phyloP scores from a whole-genome alignment of 768 basidiomycete species.

The Agaricus subrufescens region DNA sequence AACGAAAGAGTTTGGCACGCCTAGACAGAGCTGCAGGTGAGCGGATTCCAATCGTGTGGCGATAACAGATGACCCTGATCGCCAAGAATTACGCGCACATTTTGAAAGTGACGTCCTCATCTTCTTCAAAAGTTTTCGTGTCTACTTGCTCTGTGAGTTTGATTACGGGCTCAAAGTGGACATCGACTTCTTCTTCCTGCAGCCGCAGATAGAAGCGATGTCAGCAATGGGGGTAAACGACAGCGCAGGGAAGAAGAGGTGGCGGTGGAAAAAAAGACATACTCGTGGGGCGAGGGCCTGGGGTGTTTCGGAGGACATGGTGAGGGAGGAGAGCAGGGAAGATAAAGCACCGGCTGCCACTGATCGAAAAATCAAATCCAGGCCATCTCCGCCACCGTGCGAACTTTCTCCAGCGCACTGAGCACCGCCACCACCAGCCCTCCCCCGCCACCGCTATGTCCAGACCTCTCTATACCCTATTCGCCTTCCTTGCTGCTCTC shows the following conservation, averaged over 20 bases:
- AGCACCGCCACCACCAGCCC: too few relatives aligned
- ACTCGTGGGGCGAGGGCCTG: conserved; percentile 74
- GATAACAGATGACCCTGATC: conserved; percentile 29
- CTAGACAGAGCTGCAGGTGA: conserved; percentile 35
- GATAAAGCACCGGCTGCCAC: conserved; percentile 13
- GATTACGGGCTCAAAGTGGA: conserved; percentile 94
- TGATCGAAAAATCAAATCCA: conserved; percentile 12
- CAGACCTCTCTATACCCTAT: conserved; percentile 9
- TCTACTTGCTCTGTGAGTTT: conserved; percentile 95
- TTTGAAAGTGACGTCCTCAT: conserved; percentile 92
- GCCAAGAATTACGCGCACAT: conserved; percentile 57
- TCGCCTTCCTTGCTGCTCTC: conserved; percentile 22
- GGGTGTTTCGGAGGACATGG: conserved; percentile 48
- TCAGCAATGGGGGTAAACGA: conserved; percentile 13
- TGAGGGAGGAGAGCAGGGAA: conserved; percentile 23
- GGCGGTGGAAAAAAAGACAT: conserved; percentile 31
- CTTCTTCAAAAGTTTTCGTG: conserved; percentile 92
- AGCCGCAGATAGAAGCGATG: conserved; percentile 15
- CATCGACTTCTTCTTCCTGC: conserved; percentile 78
- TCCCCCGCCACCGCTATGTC: not conserved
- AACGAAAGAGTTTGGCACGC: conserved; percentile 98
- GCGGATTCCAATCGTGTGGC: conserved; percentile 19
- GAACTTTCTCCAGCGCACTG: conserved; percentile 7
- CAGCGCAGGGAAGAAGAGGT: conserved; percentile 11
- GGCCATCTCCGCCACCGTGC: conserved; percentile 10